These are phyloP conservation scores for Hypoxylon sp. DNA, from an alignment of 2,329 filamentous ascomycete species.

Conservation along the genomic window DNA sequence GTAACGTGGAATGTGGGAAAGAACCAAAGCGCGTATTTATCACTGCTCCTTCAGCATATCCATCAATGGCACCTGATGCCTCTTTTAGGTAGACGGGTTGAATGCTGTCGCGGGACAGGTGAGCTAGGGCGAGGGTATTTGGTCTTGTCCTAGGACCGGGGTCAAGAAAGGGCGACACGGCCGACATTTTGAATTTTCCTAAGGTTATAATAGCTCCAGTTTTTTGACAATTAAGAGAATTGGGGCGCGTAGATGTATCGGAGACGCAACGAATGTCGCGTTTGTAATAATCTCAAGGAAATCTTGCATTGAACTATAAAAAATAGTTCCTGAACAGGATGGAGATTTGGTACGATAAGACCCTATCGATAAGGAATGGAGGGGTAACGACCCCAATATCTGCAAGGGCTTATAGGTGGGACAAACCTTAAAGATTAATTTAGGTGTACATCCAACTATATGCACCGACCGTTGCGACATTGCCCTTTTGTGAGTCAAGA, in stretches of 20 bases:
- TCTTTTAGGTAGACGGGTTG: conserved; percentile 79
- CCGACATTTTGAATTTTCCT: conserved; percentile 52
- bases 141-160: conserved; percentile 72
- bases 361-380: conserved; percentile 26
- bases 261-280: conserved; percentile 3
- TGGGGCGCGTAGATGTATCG: neutral
- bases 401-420: neutral
- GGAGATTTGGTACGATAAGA: neutral
- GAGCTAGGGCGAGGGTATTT: conserved; percentile 82
- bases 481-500: conserved; percentile 28
- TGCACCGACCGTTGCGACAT: conserved; percentile 25
- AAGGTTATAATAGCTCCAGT: neutral
- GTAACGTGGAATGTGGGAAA: conserved; percentile 82
- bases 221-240: neutral
- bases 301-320: conserved; percentile 4
- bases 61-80: conserved; percentile 72
- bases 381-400: conserved; percentile 4
- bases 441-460: neutral
- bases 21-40: conserved; percentile 96
- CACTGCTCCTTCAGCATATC: conserved; percentile 81
- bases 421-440: neutral
- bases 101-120: conserved; percentile 88
- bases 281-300: no score
- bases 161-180: conserved; percentile 81
- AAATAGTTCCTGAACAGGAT: neutral